A percentile compares a stretch with the other conserved stretches of the same genome.
phyloP scores from a whole-genome alignment of 306 rosid species.

The Dryas octopetala region DNA sequence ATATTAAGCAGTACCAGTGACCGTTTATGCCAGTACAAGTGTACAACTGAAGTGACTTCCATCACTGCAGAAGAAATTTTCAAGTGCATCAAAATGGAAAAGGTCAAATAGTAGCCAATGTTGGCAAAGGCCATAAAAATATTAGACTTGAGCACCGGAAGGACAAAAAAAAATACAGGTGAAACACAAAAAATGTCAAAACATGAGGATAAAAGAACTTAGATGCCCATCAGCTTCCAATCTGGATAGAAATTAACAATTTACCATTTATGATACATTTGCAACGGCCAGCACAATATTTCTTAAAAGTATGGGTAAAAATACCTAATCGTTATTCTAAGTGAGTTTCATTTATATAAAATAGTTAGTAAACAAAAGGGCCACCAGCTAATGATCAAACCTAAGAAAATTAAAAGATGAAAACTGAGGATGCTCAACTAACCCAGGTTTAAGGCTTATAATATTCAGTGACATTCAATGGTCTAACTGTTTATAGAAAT shows the following conservation, averaged over 20 bases:
- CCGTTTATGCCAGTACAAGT: neutral
- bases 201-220: neutral
- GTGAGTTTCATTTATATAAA: neutral
- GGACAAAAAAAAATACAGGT: neutral
- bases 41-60: neutral
- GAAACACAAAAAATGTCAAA: neutral
- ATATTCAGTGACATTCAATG: neutral
- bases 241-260: neutral
- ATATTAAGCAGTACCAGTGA: slow-evolving; percentile 16
- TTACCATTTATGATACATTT: neutral
- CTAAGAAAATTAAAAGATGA: neutral
- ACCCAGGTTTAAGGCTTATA: neutral
- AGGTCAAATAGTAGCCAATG: neutral
- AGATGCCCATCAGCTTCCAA: neutral
- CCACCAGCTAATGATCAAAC: neutral
- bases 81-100: slow-evolving; percentile 6
- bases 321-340: neutral
- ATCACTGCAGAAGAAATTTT: slow-evolving; percentile 4
- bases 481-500: neutral
- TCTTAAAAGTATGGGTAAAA: neutral
- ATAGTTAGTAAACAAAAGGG: neutral
- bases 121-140: neutral
- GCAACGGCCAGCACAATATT: neutral
- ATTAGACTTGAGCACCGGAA: neutral
- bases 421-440: neutral